phyloP scores from a whole-genome alignment of 1,284 basidiomycete species.

The Leccinum ponderosum region DNA sequence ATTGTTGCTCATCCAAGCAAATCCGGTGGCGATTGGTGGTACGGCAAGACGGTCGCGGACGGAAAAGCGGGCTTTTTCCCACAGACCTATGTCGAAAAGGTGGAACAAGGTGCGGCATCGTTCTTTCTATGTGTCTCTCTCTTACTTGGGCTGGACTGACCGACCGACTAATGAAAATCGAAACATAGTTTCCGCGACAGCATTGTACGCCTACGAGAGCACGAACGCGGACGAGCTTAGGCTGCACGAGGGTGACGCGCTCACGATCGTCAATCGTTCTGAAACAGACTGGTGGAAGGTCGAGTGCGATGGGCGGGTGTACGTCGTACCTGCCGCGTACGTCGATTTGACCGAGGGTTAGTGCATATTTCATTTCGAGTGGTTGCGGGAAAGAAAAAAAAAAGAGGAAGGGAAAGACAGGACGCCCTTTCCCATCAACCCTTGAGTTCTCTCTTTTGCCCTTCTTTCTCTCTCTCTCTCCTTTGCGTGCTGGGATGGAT shows the following conservation, averaged over 20 bases:
- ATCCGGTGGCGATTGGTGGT: conserved; percentile 90
- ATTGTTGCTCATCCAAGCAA: conserved; percentile 85
- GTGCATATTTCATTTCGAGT: conserved; percentile 43
- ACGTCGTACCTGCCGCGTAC: conserved; percentile 89
- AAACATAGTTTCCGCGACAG: conserved; percentile 63
- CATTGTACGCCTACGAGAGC: conserved; percentile 77
- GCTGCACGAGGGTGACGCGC: conserved; percentile 75
- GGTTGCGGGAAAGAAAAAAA: conserved; percentile 3
- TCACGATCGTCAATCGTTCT: conserved; percentile 77
- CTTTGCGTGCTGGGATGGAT: conserved; percentile 44
- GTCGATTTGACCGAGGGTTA: conserved; percentile 86
- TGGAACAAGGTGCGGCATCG: conserved; percentile 59
- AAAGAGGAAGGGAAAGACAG: conserved; percentile 10
- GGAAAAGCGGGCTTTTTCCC: conserved; percentile 89
- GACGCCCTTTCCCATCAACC: conserved; percentile 17
- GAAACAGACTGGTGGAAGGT: conserved; percentile 95
- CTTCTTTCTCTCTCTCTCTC: conserved; percentile 36
- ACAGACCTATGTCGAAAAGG: conserved; percentile 79
- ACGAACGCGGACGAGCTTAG: conserved; percentile 77
- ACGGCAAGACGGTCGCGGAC: conserved; percentile 70
- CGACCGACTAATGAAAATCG: neutral
- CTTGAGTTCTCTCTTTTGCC: conserved; percentile 46
- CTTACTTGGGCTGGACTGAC: conserved; percentile 8
- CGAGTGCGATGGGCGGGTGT: conserved; percentile 79
- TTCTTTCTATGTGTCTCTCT: neutral